Conservation (phyloP, 768 basidiomycete genomes). For the Hypholoma sublateritium region DNA sequence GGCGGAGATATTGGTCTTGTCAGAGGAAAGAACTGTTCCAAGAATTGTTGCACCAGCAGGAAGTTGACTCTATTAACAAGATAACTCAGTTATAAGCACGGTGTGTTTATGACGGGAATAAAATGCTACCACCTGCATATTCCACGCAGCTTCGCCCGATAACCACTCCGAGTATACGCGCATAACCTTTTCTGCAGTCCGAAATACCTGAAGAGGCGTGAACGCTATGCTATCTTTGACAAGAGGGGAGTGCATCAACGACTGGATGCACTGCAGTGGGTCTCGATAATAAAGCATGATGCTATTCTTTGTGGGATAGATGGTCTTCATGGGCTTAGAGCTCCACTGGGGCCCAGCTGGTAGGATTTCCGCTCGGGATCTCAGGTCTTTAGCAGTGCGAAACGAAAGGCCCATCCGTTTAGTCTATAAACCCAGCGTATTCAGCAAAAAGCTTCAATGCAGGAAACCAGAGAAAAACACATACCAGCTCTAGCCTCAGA, state of each 20-base stretch:
- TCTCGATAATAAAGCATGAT: constrained; percentile 21
- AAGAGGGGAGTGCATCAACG: constrained; percentile 24
- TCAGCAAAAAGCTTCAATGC: too few relatives aligned
- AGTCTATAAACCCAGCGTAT: background rate
- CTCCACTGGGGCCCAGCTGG: too few relatives aligned
- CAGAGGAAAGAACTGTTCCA: constrained; percentile 26
- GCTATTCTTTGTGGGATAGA: too few relatives aligned
- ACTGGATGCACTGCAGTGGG: constrained; percentile 26
- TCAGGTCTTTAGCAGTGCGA: background rate
- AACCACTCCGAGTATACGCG: constrained; percentile 21
- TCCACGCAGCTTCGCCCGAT: constrained; percentile 17
- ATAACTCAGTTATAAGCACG: too few relatives aligned
- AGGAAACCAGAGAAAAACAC: too few relatives aligned
- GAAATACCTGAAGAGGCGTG: constrained; percentile 12
- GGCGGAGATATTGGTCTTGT: constrained; percentile 32
- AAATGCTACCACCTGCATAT: constrained; percentile 25
- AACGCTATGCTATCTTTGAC: constrained; percentile 24
- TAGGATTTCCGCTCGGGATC: constrained; percentile 3
- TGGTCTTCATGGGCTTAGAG: too few relatives aligned
- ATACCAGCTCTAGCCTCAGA: background rate
- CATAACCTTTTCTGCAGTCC: constrained; percentile 10
- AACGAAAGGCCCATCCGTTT: background rate
- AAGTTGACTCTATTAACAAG: constrained; percentile 19
- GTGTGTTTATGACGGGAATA: too few relatives aligned
- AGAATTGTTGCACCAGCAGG: constrained; percentile 26